These are phyloP conservation scores for Emergomyces orientalis DNA, from an alignment of 2,329 filamentous ascomycete genomes.

Conservation along the genomic window DNA sequence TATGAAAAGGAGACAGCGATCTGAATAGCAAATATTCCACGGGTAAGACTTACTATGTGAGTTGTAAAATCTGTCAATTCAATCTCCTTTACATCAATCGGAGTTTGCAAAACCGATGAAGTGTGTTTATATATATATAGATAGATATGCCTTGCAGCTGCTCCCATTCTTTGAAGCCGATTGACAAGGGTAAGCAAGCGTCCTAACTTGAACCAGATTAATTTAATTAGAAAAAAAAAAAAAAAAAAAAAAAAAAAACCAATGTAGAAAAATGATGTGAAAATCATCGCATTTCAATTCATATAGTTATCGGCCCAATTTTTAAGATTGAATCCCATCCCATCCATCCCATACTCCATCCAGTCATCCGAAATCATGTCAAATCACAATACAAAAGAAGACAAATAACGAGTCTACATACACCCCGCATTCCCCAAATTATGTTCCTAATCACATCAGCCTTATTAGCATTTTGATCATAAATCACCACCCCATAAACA, in stretches of 20 bases:
- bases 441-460: constrained; percentile 8
- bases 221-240: neutral
- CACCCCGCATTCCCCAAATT: constrained; percentile 8
- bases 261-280: neutral
- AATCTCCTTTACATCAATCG: too few relatives aligned
- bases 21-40: too few relatives aligned
- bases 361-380: neutral
- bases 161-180: too few relatives aligned
- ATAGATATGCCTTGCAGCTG: too few relatives aligned
- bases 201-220: too few relatives aligned
- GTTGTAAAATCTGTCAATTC: too few relatives aligned
- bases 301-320: neutral
- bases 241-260: neutral
- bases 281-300: neutral
- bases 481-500: neutral
- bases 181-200: too few relatives aligned
- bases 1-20: too few relatives aligned
- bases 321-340: neutral
- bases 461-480: neutral
- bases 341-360: neutral
- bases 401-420: neutral
- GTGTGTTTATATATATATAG: too few relatives aligned
- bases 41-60: too few relatives aligned
- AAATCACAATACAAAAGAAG: neutral
- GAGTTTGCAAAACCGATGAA: too few relatives aligned